Evolutionary conservation across 2,329 filamentous ascomycete genomes (phyloP).

Genomic region (Eutypella sp.): DNA sequence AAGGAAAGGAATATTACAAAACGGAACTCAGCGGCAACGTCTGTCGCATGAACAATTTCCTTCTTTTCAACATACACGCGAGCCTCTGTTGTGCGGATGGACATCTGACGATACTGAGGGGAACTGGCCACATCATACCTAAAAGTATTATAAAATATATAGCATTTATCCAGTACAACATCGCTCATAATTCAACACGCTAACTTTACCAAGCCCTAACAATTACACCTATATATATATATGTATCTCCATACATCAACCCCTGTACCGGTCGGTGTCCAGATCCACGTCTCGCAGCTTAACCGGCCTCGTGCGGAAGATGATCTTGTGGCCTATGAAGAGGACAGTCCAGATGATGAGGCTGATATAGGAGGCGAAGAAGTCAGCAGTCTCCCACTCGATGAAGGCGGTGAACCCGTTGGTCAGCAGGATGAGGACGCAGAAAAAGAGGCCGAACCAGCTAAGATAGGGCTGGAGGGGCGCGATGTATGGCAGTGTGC

Average conservation of each 20-base stretch:
- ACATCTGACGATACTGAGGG: no score
- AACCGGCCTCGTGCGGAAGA: slow-evolving; percentile 22
- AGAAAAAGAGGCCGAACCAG: slow-evolving; percentile 63
- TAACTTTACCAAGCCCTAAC: no score
- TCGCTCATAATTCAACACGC: no score
- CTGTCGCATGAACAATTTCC: no score
- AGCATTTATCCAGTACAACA: no score
- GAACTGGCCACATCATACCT: no score
- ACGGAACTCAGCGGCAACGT: no score
- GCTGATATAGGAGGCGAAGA: slow-evolving; percentile 62
- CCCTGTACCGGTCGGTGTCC: slow-evolving; percentile 19
- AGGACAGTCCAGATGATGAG: slow-evolving; percentile 58
- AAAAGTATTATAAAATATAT: no score
- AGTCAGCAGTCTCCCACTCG: slow-evolving; percentile 53
- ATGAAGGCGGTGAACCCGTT: slow-evolving; percentile 68
- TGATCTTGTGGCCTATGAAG: slow-evolving; percentile 56
- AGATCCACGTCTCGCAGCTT: slow-evolving; percentile 23
- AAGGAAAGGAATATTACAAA: no score
- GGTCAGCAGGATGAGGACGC: slow-evolving; percentile 58
- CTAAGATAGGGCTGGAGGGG: slow-evolving; percentile 60
- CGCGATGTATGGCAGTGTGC: slow-evolving; percentile 55
- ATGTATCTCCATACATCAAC: slow-evolving; percentile 5
- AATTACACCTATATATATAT: no score
- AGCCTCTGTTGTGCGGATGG: no score
- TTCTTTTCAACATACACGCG: no score